Evolutionary conservation across 1,139 yeast genomes (phyloP), one percentile per base, ranked within the genome.

Genomic region (Sugiyamaella castrensis): DNA sequence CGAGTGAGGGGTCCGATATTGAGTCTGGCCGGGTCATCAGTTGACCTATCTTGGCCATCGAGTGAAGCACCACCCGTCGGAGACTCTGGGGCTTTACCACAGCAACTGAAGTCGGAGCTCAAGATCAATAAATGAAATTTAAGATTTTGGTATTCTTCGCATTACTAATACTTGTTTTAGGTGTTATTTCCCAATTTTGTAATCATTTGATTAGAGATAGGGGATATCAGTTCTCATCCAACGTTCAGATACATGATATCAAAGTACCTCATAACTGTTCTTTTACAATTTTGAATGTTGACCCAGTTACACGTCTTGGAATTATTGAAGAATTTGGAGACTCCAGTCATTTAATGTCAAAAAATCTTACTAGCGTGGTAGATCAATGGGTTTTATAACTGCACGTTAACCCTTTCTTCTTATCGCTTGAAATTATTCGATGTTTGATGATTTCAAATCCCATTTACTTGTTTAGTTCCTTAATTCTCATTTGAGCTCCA

Each of bases 231-330:
- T 66, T 81, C 47, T 66, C 63, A 8, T 60, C 65, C 0, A 70
- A 67, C 1, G 68, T 78, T 48, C 61, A 67, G 0, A 67, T 62
- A 7, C 73, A 70, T 1, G 75, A 74, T 47, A 70, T 84, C 53
- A 75, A 75, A 54, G 87, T 84, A 32, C 85, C 86, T 0, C 84
- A 74, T 64, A 87, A 87, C 65, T 85, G 94, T 1, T 82, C 91
- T 1, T 75, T 86, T 8, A 79, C 89, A 0, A 73, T 81, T 5
- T 70, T 87, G 2, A 89, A 84, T 7, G 47, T 60, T 12, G 55
- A 56, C 32, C 41, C 49, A 16, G 13, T 37, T 15, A 46, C 54
- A 13, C 43, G 40, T 12, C 24, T 40, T 8, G 63, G 63, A 13
- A 45, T 49, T 13, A 48, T 62, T 26, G 53, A 53, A 32, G 45